Evolutionary conservation across 208 protist genomes (phyloP).

Genomic region (Acanthamoeba royreba): DNA sequence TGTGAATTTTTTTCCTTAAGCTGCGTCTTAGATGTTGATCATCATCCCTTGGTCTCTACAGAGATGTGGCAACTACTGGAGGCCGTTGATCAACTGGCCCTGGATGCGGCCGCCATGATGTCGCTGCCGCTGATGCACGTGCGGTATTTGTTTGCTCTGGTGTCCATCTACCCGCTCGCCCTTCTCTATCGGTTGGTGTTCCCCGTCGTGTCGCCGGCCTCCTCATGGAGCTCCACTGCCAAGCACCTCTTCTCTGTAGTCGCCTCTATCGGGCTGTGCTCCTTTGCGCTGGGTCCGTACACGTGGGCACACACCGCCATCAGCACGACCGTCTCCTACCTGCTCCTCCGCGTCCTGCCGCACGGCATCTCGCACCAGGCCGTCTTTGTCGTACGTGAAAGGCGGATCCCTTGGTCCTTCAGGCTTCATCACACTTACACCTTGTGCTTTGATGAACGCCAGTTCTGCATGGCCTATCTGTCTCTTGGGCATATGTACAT

Average conservation of each 20-base stretch:
- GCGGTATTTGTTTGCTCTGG: not conserved
- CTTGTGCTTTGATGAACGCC: not conserved
- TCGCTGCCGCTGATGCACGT: not conserved
- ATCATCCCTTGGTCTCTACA: no score
- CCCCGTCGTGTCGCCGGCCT: not conserved
- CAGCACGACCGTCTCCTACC: not conserved
- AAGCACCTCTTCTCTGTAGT: conserved; percentile 24
- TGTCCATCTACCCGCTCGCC: not conserved
- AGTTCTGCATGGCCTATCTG: conserved; percentile 11
- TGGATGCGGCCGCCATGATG: not conserved
- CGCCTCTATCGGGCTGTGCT: not conserved
- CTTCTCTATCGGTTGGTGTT: not conserved
- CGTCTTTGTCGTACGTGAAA: conserved; percentile 26
- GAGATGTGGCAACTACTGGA: no score
- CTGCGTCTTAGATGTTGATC: no score
- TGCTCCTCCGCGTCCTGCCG: not conserved
- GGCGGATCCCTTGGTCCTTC: not conserved
- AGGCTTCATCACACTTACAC: not conserved
- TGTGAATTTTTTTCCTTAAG: no score
- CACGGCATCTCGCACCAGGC: not conserved
- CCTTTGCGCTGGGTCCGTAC: conserved; percentile 18
- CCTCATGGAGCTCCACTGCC: not conserved
- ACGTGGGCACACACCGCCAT: conserved; percentile 1
- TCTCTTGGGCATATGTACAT: conserved; percentile 68
- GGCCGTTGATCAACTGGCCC: not conserved